Base-by-base conservation (phyloP, 2,329 filamentous ascomycete species). In the Camillea tinctor region DNA sequence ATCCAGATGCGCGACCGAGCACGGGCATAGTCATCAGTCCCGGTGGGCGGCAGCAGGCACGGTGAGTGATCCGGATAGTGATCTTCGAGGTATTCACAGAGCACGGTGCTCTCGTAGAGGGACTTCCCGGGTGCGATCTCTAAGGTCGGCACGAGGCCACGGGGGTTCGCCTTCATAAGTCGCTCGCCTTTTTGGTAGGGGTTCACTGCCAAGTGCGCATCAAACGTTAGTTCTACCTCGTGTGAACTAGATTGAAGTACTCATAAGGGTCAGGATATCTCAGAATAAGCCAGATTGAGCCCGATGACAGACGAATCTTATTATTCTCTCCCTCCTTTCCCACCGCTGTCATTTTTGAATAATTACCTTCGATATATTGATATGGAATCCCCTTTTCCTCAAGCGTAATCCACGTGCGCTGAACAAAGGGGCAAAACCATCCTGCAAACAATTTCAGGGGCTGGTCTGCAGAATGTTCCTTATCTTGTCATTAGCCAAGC, bases 11-110 rank as follows among this genome's bases (percentile, higher is more conserved):
- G 76, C 21, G 78, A 77, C 5, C 79, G 74, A 1, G 84, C 84
- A 20, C 80, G 74, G 24, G 79, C 75, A 65, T 84, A 87, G 0
- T 79, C 74, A 60, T 84, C 80, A 1, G 71, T 64, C 13, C 26
- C 61, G 3, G 58, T 26, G 3, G 61, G 59, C 0, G 83, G 80
- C 20, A 83, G 72, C 1, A 87, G 67, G 1, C 61, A 69, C 55
- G 80, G 74, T 4, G 62, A 60, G 52, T 66, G 62, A 4, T 80
- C 71, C 2, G 81, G 79, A 62, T 81, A 87, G 1, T 80, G 79
- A 53, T 87, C 83, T 66, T 88, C 84, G n/a, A 87, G 76, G 67
- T 86, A 87, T 66, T 87, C 82, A 66, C 79, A 79, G 51, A 87
- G 79, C 51, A 87, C 79, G 3, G 76, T 83, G 58, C 79, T 82